Conservation (phyloP, 148 eudicot genomes). For the Talinum fruticosum region DNA sequence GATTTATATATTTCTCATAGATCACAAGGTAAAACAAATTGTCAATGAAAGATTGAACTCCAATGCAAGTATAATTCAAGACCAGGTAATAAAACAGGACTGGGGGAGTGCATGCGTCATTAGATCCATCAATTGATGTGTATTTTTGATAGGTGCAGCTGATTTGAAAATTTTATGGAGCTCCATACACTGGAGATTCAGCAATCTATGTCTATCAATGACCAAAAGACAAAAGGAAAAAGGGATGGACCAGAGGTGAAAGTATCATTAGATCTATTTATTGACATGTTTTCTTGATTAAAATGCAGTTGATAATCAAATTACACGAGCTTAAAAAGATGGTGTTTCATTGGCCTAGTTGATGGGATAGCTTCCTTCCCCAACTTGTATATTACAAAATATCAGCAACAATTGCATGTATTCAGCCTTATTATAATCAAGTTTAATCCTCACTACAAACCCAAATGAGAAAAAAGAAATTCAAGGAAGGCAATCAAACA, state of each 20-base stretch:
- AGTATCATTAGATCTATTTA: neutral
- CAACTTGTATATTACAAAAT: neutral
- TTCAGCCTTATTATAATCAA: neutral
- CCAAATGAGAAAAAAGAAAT: neutral
- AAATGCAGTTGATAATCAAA: neutral
- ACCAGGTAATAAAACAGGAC: neutral
- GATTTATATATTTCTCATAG: neutral
- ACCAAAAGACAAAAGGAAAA: too few relatives aligned
- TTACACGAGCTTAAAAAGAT: neutral
- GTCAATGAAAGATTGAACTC: neutral
- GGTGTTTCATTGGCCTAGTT: neutral
- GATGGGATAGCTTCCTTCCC: neutral
- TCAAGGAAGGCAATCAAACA: neutral
- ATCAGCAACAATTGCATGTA: neutral
- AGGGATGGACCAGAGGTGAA: neutral
- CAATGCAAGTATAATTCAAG: neutral
- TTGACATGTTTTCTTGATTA: neutral
- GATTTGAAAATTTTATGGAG: too few relatives aligned
- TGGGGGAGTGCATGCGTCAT: neutral
- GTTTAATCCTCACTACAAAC: neutral
- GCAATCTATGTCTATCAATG: too few relatives aligned
- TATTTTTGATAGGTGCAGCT: too few relatives aligned
- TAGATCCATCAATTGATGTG: neutral
- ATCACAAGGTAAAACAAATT: too few relatives aligned
- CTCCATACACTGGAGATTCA: too few relatives aligned